Evolutionary conservation across 2,329 filamentous ascomycete species (phyloP).

Genomic region (Tothia fuscella): DNA sequence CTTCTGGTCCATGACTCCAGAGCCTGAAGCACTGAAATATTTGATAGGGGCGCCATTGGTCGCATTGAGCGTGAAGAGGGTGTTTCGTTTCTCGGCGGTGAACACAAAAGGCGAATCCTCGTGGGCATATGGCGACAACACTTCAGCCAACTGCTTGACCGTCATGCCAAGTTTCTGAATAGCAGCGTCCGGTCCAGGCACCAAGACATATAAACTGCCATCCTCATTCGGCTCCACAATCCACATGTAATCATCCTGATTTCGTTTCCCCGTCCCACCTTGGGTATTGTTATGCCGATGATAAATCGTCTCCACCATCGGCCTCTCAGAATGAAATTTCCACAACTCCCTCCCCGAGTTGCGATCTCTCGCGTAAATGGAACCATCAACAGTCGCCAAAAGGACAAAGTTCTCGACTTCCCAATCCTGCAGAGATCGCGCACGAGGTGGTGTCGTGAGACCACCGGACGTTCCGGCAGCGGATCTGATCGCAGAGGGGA

Average conservation of each 20-base stretch:
- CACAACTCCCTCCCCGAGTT: constrained; percentile 75
- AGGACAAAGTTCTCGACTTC: constrained; percentile 99
- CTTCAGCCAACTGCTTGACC: constrained; percentile 80
- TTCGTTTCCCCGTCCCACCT: constrained; percentile 16
- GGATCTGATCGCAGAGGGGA: constrained; percentile 64
- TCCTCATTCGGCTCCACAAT: constrained; percentile 86
- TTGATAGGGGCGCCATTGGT: constrained; percentile 71
- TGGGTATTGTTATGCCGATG: constrained; percentile 38
- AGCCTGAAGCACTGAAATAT: constrained; percentile 66
- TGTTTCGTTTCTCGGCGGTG: constrained; percentile 82
- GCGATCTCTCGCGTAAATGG: constrained; percentile 81
- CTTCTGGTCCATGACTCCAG: constrained; percentile 54
- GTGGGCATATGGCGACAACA: constrained; percentile 64
- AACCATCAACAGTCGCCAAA: constrained; percentile 98
- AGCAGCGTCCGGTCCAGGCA: constrained; percentile 49
- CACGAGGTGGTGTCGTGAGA: constrained; percentile 60
- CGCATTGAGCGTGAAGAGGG: constrained; percentile 80
- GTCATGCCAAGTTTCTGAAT: constrained; percentile 58
- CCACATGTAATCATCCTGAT: constrained; percentile 54
- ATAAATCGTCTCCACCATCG: constrained; percentile 85
- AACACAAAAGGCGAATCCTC: constrained; percentile 72
- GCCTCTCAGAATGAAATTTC: constrained; percentile 71
- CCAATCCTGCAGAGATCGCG: constrained; percentile 98
- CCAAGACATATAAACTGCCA: constrained; percentile 78
- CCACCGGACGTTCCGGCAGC: constrained; percentile 40